Evolutionary conservation across 352 stramenopile genomes (phyloP), one percentile per base, ranked within the genome.

Genomic region (Globisporangium radiosum): DNA sequence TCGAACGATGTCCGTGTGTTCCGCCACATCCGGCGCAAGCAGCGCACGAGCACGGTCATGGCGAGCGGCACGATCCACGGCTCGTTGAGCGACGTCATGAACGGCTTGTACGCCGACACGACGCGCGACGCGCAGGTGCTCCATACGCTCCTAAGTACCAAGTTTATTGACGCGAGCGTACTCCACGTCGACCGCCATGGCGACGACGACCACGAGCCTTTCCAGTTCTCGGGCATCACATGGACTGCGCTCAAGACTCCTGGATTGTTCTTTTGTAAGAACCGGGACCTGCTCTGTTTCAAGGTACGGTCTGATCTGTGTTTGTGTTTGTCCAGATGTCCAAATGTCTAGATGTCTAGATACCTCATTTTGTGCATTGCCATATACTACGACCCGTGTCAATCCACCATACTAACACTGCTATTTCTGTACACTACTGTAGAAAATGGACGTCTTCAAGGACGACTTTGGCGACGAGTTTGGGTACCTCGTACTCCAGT

Each of bases 261-360:
- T 8, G 69, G 75, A 0, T 65, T 84, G 9, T 78, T 76, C 17
- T 61, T 92, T 10, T 88, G 79, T 63, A 73, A 78, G 60, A 75
- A 81, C 52, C 65, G 82, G 3, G 82, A 92, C 63, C 85, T 92
- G 50, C 58, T 90, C 39, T 88, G 79, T 56, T 92, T 89, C 60
- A 88, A 88, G 67, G 67, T 76, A 38, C 40, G 38, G 25, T 33
- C 25, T 33, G 25, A 3, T 33, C 25, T 33, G 25, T 33, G 25
- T 33, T 33, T 33, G 25, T 33, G 25, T 33, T 2, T 33, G 25
- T 33, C 1, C 25, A 33, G 1, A 33, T 33, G 25, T 33, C 25
- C 25, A 33, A 1, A 25, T 25, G 2, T 25, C 25, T 25, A 25
- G 25, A 25, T 25, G 25, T 25, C 25, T 25, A 25, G 25, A 33